phyloP scores from a whole-genome alignment of 1,139 yeast species.

The Protomyces pachydermus region DNA sequence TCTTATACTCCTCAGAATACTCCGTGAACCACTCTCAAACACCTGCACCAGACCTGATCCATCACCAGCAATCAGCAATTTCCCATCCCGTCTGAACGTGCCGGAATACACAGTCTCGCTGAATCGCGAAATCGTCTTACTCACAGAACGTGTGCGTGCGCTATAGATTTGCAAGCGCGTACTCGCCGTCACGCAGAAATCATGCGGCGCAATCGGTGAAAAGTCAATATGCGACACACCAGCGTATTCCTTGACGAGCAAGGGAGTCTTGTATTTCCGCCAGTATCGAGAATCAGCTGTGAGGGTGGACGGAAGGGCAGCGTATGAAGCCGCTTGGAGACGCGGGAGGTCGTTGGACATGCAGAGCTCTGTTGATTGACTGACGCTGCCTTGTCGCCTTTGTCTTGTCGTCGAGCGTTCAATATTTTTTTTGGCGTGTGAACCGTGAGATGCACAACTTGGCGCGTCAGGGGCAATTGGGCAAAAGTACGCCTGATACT shows the following conservation, averaged over 20 bases:
- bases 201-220: conserved; percentile 81
- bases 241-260: conserved; percentile 86
- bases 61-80: conserved; percentile 78
- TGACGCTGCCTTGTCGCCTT: too few species aligned
- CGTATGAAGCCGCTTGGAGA: conserved; percentile 6
- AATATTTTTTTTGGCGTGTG: too few species aligned
- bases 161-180: conserved; percentile 89
- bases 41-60: conserved; percentile 79
- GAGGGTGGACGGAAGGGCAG: conserved; percentile 8
- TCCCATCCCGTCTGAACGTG: conserved; percentile 77
- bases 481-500: too few species aligned
- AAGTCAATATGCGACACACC: conserved; percentile 83
- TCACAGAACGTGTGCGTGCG: conserved; percentile 84
- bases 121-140: conserved; percentile 82
- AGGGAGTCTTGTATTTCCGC: conserved; percentile 80
- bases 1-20: conserved; percentile 67
- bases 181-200: conserved; percentile 89
- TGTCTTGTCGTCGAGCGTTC: too few species aligned
- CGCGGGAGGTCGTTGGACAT: conserved; percentile 24
- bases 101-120: conserved; percentile 87
- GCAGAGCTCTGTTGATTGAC: not conserved
- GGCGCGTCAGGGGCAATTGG: too few species aligned
- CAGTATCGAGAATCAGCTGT: conserved; percentile 81
- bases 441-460: too few species aligned
- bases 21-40: conserved; percentile 77